phyloP scores from a whole-genome alignment of 179 eudicot species.

The Pouteria campechiana region DNA sequence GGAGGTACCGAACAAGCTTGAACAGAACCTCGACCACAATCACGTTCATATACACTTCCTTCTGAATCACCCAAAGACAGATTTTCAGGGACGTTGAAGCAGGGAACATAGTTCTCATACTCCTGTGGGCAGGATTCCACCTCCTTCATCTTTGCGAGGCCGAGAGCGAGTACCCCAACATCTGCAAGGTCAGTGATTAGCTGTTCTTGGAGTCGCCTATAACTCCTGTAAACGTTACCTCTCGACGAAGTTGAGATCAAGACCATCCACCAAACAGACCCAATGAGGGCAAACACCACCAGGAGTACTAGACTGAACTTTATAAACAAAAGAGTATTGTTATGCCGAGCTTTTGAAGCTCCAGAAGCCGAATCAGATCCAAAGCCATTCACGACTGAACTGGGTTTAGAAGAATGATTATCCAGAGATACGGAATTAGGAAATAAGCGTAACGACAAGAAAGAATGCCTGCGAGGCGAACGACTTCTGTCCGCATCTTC shows the following conservation, averaged over 20 bases:
- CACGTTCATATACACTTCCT: slow-evolving; percentile 57
- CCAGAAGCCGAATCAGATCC: slow-evolving; percentile 32
- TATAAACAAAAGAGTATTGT: slow-evolving; percentile 46
- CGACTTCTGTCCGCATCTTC: slow-evolving; percentile 45
- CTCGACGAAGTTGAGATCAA: slow-evolving; percentile 62
- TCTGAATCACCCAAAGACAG: slow-evolving; percentile 40
- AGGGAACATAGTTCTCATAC: slow-evolving; percentile 71
- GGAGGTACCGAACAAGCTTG: slow-evolving; percentile 62
- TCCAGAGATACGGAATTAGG: too few relatives aligned
- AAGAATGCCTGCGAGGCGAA: slow-evolving; percentile 30
- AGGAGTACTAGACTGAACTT: slow-evolving; percentile 60
- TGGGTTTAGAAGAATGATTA: slow-evolving; percentile 36
- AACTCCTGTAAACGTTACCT: slow-evolving; percentile 54
- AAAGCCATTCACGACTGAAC: slow-evolving; percentile 48
- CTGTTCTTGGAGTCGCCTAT: slow-evolving; percentile 79
- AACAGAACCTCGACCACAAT: slow-evolving; percentile 30
- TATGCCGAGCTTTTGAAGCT: slow-evolving; percentile 48
- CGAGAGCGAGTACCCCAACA: slow-evolving; percentile 75
- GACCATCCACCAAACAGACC: slow-evolving; percentile 91
- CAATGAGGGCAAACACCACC: slow-evolving; percentile 64
- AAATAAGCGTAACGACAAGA: slow-evolving; percentile 27
- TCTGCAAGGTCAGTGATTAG: slow-evolving; percentile 74
- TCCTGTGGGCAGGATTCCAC: slow-evolving; percentile 59
- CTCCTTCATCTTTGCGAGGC: slow-evolving; percentile 58
- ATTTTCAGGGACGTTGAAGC: slow-evolving; percentile 67